phyloP scores from a whole-genome alignment of 441 rosid genomes.

The Arabidopsis hybrid region DNA sequence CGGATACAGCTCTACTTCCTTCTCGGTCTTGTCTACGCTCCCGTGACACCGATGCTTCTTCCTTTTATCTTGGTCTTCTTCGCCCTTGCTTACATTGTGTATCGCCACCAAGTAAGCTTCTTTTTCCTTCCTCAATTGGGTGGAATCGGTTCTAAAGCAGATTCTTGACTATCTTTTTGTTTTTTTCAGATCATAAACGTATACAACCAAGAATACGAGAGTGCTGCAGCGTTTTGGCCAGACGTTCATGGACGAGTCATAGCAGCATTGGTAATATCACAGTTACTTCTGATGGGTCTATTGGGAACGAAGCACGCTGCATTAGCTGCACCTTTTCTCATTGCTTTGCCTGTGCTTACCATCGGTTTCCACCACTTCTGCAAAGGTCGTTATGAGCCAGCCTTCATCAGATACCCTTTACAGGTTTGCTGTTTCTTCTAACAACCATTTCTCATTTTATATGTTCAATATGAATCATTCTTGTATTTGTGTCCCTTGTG shows the following conservation, averaged over 20 bases:
- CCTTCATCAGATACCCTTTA: conserved; percentile 75
- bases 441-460: neutral
- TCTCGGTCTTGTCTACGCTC: conserved; percentile 87
- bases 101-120: conserved; percentile 86
- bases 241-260: conserved; percentile 84
- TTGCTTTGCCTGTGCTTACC: conserved; percentile 79
- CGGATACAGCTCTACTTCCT: conserved; percentile 90
- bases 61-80: conserved; percentile 92
- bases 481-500: conserved; percentile 13
- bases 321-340: conserved; percentile 70
- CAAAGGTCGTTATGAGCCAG: conserved; percentile 82
- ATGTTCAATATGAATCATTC: neutral
- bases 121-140: neutral
- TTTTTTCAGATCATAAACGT: conserved; percentile 80
- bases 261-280: conserved; percentile 72
- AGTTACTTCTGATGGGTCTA: conserved; percentile 78
- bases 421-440: conserved; percentile 54
- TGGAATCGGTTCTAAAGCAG: neutral
- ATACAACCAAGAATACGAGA: conserved; percentile 87
- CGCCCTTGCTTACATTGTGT: conserved; percentile 77
- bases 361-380: conserved; percentile 71
- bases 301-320: conserved; percentile 68
- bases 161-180: neutral
- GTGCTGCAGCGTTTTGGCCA: conserved; percentile 96
- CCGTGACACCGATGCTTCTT: conserved; percentile 87